Percentiles rank a stretch among this genome's conserved stretches.
Conservation (phyloP, 495 filamentous ascomycete species). For the Parathielavia appendiculata region DNA sequence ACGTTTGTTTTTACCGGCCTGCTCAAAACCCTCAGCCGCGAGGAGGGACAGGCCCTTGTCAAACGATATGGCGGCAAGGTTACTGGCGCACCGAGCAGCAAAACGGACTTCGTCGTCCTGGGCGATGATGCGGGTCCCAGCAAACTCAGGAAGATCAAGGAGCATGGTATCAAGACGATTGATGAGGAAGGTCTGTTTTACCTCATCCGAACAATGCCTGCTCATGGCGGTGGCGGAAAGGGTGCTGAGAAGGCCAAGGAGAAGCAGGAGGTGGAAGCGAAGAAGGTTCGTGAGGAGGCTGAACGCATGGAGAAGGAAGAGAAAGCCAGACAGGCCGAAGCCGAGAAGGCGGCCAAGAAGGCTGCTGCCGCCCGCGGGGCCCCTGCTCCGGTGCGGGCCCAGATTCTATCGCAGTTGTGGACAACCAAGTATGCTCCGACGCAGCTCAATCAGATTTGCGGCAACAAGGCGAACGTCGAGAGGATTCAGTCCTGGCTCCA, state of each 20-base stretch:
- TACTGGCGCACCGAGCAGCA: slow-evolving; percentile 76
- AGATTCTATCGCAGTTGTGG: slow-evolving; percentile 70
- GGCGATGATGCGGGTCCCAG: slow-evolving; percentile 87
- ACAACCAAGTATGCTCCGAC: slow-evolving; percentile 93
- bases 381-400: slow-evolving; percentile 34
- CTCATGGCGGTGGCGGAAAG: slow-evolving; percentile 78
- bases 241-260: slow-evolving; percentile 78
- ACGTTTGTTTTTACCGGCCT: slow-evolving; percentile 97
- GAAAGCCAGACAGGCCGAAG: slow-evolving; percentile 48
- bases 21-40: slow-evolving; percentile 68
- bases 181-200: slow-evolving; percentile 88
- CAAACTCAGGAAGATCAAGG: slow-evolving; percentile 82
- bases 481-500: slow-evolving; percentile 82
- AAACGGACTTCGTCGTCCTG: slow-evolving; percentile 89
- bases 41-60: slow-evolving; percentile 81
- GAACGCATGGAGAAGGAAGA: slow-evolving; percentile 72
- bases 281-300: slow-evolving; percentile 69
- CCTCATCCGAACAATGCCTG: slow-evolving; percentile 76
- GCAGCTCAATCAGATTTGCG: slow-evolving; percentile 79
- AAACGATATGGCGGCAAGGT: slow-evolving; percentile 93
- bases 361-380: slow-evolving; percentile 41
- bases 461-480: slow-evolving; percentile 88
- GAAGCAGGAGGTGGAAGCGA: slow-evolving; percentile 75
- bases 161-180: slow-evolving; percentile 78
- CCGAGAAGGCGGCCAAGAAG: slow-evolving; percentile 43